Conservation (phyloP, 192 early-diverging fungal genomes). For the Linnemannia hyalina region DNA sequence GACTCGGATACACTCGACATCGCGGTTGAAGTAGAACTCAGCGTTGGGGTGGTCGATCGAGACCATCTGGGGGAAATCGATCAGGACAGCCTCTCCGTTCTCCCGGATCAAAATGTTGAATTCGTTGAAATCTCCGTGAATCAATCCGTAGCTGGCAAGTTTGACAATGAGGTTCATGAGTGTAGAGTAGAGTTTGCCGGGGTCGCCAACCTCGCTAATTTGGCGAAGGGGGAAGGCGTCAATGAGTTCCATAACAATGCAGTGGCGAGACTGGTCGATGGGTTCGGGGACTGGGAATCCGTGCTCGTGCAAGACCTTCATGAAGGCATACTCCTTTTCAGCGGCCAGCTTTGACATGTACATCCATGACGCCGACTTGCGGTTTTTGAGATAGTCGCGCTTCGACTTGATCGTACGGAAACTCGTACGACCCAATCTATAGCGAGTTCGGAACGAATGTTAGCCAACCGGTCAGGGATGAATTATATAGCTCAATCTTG, state of each 20-base stretch:
- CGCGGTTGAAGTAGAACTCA: constrained; percentile 97
- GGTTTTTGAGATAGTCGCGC: constrained; percentile 95
- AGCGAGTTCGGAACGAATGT: not conserved
- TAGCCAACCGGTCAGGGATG: not conserved
- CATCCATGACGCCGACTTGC: constrained; percentile 98
- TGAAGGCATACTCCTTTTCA: constrained; percentile 98
- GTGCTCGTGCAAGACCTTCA: constrained; percentile 91
- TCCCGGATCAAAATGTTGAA: constrained; percentile 96
- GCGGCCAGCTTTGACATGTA: constrained; percentile 99
- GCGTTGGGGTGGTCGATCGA: constrained; percentile 97
- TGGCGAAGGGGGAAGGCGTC: constrained; percentile 96
- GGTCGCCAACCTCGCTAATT: constrained; percentile 85
- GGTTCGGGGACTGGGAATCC: constrained; percentile 97
- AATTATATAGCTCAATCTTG: not conserved
- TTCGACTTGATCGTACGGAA: constrained; percentile 98
- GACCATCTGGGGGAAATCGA: constrained; percentile 99
- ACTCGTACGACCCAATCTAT: constrained; percentile 91
- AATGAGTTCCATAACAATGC: constrained; percentile 96
- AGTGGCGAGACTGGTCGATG: constrained; percentile 94
- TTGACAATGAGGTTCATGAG: constrained; percentile 98
- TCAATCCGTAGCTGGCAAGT: constrained; percentile 93
- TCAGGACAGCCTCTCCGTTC: constrained; percentile 87
- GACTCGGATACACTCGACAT: constrained; percentile 96
- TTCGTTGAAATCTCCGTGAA: constrained; percentile 99
- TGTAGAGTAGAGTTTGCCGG: constrained; percentile 92